Conservation (phyloP, 106 monocot species). For the Platanthera zijinensis region DNA sequence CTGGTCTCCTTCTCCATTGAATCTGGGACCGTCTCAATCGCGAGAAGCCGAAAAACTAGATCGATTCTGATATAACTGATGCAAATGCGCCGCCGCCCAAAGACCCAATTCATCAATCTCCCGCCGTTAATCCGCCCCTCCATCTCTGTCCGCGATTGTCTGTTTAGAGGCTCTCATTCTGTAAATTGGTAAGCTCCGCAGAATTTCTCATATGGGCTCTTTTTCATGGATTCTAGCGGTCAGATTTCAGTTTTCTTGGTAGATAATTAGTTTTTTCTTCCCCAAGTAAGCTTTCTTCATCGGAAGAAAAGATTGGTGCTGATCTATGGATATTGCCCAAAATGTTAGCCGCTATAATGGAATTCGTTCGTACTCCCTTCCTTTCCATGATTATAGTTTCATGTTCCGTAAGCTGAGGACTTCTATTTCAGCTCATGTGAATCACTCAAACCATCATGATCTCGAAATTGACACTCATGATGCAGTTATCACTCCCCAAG, state of each 20-base stretch:
- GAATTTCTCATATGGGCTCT: not conserved
- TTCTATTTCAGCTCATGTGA: not conserved
- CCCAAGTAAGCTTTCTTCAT: not conserved
- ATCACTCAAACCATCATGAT: not conserved
- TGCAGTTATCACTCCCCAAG: not conserved
- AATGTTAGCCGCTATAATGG: not conserved
- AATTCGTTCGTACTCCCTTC: not conserved
- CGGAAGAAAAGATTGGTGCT: not conserved
- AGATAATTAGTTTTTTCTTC: not conserved
- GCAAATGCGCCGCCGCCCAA: not conserved
- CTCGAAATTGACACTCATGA: not conserved
- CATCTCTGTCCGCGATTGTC: not conserved
- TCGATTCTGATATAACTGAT: not conserved
- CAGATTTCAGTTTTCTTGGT: not conserved
- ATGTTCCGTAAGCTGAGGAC: not conserved
- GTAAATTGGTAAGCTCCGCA: not conserved
- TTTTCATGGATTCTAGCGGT: not conserved
- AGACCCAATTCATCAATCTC: not conserved
- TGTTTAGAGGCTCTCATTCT: not conserved
- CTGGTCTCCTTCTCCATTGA: no score
- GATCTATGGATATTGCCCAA: not conserved
- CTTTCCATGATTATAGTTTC: not conserved
- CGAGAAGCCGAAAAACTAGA: no score
- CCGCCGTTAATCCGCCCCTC: not conserved
- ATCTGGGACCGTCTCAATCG: no score